Evolutionary conservation across 2,329 filamentous ascomycete species (phyloP).

Genomic region (Diplodia sapinea): DNA sequence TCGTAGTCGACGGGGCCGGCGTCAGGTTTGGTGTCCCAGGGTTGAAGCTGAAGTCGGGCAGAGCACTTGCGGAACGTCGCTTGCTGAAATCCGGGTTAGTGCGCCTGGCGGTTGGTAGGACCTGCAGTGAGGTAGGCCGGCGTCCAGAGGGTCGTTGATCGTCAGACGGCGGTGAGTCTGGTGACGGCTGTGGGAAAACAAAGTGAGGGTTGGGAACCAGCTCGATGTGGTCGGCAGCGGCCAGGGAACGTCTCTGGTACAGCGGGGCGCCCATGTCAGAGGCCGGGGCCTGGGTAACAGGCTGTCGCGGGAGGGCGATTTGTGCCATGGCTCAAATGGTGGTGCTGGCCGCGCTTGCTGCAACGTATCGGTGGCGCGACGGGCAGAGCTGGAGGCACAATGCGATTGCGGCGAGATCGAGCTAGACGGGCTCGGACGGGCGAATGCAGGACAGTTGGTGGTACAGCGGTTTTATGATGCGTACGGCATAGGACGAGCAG

Average conservation of each 20-base stretch:
- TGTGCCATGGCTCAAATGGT: conserved; percentile 42
- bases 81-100: conserved; percentile 42
- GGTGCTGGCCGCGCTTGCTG: conserved; percentile 15
- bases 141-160: conserved; percentile 43
- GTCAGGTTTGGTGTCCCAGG: conserved; percentile 41
- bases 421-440: conserved; percentile 13
- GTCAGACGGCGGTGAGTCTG: conserved; percentile 39
- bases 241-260: conserved; percentile 24
- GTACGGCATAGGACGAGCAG: conserved; percentile 25
- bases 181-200: conserved; percentile 53
- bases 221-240: conserved; percentile 47
- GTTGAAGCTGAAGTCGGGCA: conserved; percentile 59
- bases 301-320: conserved; percentile 49
- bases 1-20: conserved; percentile 38
- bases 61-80: conserved; percentile 50
- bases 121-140: conserved; percentile 47
- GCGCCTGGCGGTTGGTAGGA: conserved; percentile 43
- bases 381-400: conserved; percentile 25
- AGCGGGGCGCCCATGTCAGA: conserved; percentile 36
- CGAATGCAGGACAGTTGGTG: conserved; percentile 27
- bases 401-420: conserved; percentile 13
- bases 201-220: conserved; percentile 57
- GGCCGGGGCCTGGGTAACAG: conserved; percentile 42
- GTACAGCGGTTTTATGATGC: conserved; percentile 21
- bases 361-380: conserved; percentile 21